Percentiles rank a stretch among this genome's conserved stretches.
Conservation (phyloP, 352 stramenopile species). For the Phytopythium mirpurense region DNA sequence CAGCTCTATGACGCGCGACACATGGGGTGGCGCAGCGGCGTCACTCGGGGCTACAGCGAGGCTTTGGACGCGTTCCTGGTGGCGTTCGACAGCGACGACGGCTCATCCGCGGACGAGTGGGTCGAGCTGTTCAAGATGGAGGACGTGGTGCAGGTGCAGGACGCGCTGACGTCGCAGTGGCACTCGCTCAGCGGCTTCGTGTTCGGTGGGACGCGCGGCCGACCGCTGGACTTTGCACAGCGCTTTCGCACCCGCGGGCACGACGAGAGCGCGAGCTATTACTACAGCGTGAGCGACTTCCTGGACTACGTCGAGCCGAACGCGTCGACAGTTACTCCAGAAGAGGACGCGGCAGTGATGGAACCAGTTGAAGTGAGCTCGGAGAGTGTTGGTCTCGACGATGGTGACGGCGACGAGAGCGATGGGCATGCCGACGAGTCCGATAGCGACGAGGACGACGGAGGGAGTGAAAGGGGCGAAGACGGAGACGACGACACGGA, state of each 20-base stretch:
- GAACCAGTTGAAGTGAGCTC: constrained; percentile 11
- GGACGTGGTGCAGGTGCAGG: constrained; percentile 61
- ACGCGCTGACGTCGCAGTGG: constrained; percentile 48
- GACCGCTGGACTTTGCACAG: constrained; percentile 27
- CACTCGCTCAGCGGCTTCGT: constrained; percentile 65
- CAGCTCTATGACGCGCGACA: constrained; percentile 48
- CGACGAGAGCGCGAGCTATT: constrained; percentile 23
- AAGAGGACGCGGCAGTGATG: constrained; percentile 9
- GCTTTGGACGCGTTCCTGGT: constrained; percentile 52
- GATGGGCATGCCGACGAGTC: constrained; percentile 1
- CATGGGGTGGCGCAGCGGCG: constrained; percentile 43
- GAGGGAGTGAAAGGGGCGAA: too few relatives aligned
- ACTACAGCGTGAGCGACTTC: constrained; percentile 63
- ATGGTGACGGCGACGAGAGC: constrained; percentile 16
- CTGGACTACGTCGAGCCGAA: constrained; percentile 37
- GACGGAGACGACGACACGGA: constrained; percentile 1
- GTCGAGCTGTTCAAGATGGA: constrained; percentile 52
- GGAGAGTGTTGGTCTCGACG: constrained; percentile 10
- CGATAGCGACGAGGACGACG: constrained; percentile 17
- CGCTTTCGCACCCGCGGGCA: constrained; percentile 6
- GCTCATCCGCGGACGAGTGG: constrained; percentile 25
- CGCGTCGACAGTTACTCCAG: constrained; percentile 2
- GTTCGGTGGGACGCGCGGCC: constrained; percentile 43
- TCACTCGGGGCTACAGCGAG: constrained; percentile 49
- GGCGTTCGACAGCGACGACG: constrained; percentile 27